A percentile compares a stretch with the other conserved stretches of the same genome.
Conservation (phyloP, 2,329 filamentous ascomycete species). For the Xylaria sp. region DNA sequence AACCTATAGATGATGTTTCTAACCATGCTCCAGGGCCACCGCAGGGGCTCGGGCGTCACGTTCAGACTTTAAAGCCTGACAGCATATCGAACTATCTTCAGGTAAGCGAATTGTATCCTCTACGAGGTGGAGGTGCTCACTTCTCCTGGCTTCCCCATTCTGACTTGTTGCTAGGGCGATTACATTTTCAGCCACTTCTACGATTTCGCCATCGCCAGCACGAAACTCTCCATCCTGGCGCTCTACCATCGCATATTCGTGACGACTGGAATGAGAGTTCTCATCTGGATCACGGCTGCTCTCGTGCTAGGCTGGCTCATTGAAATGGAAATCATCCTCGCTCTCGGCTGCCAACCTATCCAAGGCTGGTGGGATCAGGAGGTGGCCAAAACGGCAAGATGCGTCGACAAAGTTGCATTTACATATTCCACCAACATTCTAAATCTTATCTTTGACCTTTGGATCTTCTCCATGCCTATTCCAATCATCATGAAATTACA, state of each 20-base stretch:
- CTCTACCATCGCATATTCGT: slow-evolving; percentile 47
- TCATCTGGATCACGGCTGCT: slow-evolving; percentile 32
- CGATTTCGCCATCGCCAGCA: slow-evolving; percentile 45
- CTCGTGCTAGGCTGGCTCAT: slow-evolving; percentile 44
- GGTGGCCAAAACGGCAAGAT: slow-evolving; percentile 32
- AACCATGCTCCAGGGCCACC: slow-evolving; percentile 39
- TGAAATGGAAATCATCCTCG: slow-evolving; percentile 44
- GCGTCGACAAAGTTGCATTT: slow-evolving; percentile 44
- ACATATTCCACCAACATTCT: slow-evolving; percentile 46
- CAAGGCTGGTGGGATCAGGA: slow-evolving; percentile 45
- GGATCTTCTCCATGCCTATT: slow-evolving; percentile 47
- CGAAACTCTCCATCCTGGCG: slow-evolving; percentile 47
- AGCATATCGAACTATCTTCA: slow-evolving; percentile 40
- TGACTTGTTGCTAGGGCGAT: slow-evolving; percentile 42
- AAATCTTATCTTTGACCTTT: slow-evolving; percentile 46
- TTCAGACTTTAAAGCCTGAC: slow-evolving; percentile 38
- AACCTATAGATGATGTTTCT: slow-evolving; percentile 12
- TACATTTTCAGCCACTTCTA: slow-evolving; percentile 49
- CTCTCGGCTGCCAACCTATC: slow-evolving; percentile 45
- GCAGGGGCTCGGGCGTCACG: slow-evolving; percentile 44
- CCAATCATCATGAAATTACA: slow-evolving; percentile 43
- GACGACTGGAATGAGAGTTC: slow-evolving; percentile 33
- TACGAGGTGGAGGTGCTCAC: too few species aligned
- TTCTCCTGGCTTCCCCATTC: background rate
- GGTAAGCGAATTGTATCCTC: slow-evolving; percentile 28